Conservation (phyloP, 345 rosid species). For the Mallotus nudiflorus region DNA sequence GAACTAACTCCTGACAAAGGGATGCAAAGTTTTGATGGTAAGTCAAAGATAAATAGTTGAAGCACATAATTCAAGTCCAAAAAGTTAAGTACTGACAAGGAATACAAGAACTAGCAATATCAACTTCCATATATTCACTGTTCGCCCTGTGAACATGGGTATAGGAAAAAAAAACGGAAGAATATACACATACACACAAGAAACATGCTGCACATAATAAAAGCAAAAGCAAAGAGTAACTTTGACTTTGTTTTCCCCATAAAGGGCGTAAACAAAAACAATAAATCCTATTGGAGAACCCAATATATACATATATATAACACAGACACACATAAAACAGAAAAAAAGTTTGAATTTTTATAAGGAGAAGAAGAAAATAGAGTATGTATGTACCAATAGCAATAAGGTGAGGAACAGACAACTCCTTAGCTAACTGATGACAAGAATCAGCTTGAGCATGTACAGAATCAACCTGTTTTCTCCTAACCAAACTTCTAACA, state of each 20-base stretch:
- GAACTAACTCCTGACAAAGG: constrained; percentile 77
- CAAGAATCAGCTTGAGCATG: constrained; percentile 19
- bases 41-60: not conserved
- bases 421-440: constrained; percentile 33
- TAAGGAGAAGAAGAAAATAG: not conserved
- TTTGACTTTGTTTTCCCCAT: not conserved
- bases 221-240: not conserved
- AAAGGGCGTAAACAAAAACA: not conserved
- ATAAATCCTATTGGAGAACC: not conserved
- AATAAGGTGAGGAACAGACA: constrained; percentile 32
- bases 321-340: not conserved
- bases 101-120: too few relatives aligned
- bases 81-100: not conserved
- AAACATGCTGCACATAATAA: not conserved
- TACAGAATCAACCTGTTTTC: constrained; percentile 38
- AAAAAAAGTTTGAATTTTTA: not conserved
- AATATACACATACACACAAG: not conserved
- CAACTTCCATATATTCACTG: too few relatives aligned
- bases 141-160: too few relatives aligned
- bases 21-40: not conserved
- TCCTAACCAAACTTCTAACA: constrained; percentile 31
- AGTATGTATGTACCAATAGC: constrained; percentile 33
- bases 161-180: not conserved
- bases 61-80: not conserved
- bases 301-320: too few relatives aligned